Base-by-base conservation (phyloP, 345 rosid genomes). In the Erodium maritimum region DNA sequence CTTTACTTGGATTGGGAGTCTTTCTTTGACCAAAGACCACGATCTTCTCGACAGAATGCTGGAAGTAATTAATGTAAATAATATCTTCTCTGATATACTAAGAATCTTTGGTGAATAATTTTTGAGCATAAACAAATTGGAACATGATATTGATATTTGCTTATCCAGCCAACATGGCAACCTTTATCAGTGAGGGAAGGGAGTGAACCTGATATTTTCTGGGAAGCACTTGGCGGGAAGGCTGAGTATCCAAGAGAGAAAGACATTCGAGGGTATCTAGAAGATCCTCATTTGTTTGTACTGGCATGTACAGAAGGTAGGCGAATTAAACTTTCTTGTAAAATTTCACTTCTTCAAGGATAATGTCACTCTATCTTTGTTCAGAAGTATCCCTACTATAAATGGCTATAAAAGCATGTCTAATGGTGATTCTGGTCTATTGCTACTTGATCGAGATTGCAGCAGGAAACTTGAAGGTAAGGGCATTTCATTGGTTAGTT, bases 381-480 rank as follows among this genome's bases (percentile, higher is more conserved):
- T 81, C 77, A 77, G 82, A 74, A 71, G 58, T 67, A 65, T 73
- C 58, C 59, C 57, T 68, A 69, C 75, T 77, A 51, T 75, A 53
- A 69, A 57, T 69, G 67, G 73, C 64, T 65, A 59, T 64, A 62
- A 65, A 62, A 59, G 54, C 55, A 23, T 74, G 29, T 77, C 84
- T 85, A 76, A 85, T 69, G 61, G 71, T 52, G 69, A 64, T 61
- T 65, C 55, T 56, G 63, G 57, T 78, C 69, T 61, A 50, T 67
- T 62, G 82, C 72, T 72, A 71, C 72, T 62, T 73, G 74, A 71
- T 64, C 61, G 74, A 63, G 71, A 67, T 71, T 67, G 50, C 69
- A 61, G 64, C 90, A 89, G 96, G 80, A 71, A 74, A 74, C 71
- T 64, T 83, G 75, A 89, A 89, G 96, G 96, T 89, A 85, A 29